Conservation (phyloP, 192 early-diverging fungal genomes). For the Linnemannia elongata region DNA sequence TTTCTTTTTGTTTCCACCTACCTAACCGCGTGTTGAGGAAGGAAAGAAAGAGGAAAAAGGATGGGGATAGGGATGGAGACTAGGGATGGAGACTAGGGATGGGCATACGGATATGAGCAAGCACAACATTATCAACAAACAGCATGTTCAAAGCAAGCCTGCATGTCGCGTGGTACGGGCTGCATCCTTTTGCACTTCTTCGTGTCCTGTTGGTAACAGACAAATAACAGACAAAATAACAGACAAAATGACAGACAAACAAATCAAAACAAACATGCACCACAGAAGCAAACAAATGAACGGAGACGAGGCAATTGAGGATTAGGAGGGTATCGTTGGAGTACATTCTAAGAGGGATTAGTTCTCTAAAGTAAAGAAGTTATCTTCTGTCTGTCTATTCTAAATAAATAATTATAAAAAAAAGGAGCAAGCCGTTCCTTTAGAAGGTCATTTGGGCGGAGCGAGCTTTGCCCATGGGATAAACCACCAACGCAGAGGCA, state of each 20-base stretch:
- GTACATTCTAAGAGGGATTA: not conserved
- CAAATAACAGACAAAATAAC: not conserved
- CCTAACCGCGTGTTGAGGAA: not conserved
- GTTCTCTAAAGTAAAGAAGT: not conserved
- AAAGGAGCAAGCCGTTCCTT: not conserved
- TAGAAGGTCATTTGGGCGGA: slow-evolving; percentile 65
- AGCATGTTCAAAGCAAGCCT: not conserved
- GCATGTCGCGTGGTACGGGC: not conserved
- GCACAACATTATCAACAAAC: not conserved
- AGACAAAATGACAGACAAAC: too few relatives aligned
- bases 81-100: not conserved
- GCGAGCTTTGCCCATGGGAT: slow-evolving; percentile 64
- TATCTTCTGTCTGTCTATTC: not conserved
- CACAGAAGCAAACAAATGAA: too few relatives aligned
- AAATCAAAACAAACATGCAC: slow-evolving; percentile 4
- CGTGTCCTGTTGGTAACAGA: not conserved
- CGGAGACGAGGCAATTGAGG: too few relatives aligned
- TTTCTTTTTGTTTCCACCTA: not conserved
- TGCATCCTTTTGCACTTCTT: not conserved
- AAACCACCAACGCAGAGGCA: slow-evolving; percentile 74
- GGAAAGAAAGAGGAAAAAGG: not conserved
- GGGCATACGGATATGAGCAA: not conserved
- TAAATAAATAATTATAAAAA: not conserved
- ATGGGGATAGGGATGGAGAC: too few relatives aligned
- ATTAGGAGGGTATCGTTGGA: not conserved